A percentile compares a stretch with the other conserved stretches of the same genome.
phyloP scores from a whole-genome alignment of 2,329 filamentous ascomycete genomes.

The Trichoderma oligosporum region DNA sequence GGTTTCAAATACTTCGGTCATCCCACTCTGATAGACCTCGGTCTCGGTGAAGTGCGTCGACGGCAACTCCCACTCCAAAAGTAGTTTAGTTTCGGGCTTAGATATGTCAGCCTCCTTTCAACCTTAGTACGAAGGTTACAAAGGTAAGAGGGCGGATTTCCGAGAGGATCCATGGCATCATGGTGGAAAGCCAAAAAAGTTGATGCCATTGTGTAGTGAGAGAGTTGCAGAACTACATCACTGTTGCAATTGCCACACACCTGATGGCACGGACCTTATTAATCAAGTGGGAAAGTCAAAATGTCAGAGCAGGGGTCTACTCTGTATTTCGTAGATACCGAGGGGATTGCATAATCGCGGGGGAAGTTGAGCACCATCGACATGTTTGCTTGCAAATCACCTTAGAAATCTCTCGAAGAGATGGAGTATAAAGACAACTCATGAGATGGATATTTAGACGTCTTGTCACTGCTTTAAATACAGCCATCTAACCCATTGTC shows the following conservation, averaged over 20 bases:
- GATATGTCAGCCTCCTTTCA: neutral
- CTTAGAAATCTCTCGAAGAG: too few species aligned
- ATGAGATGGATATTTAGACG: too few species aligned
- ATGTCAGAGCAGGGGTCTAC: neutral
- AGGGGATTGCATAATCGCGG: constrained; percentile 3
- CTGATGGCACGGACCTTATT: too few species aligned
- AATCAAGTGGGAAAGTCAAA: neutral
- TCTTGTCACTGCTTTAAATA: too few species aligned
- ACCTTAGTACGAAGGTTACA: neutral
- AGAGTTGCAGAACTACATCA: too few species aligned
- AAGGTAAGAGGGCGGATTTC: neutral
- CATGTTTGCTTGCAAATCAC: neutral
- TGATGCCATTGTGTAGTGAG: too few species aligned
- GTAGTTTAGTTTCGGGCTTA: neutral
- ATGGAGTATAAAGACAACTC: too few species aligned
- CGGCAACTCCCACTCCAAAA: constrained; percentile 17
- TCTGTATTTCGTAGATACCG: neutral
- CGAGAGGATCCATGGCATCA: neutral
- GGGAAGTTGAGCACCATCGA: neutral
- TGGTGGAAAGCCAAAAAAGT: too few species aligned
- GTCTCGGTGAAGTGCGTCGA: neutral
- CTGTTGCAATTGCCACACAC: too few species aligned
- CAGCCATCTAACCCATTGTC: too few species aligned
- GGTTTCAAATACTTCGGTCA: constrained; percentile 5
- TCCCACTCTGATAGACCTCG: constrained; percentile 4